Evolutionary conservation across 129 eudicot genomes (phyloP).

Genomic region (Flaveria trinervia): DNA sequence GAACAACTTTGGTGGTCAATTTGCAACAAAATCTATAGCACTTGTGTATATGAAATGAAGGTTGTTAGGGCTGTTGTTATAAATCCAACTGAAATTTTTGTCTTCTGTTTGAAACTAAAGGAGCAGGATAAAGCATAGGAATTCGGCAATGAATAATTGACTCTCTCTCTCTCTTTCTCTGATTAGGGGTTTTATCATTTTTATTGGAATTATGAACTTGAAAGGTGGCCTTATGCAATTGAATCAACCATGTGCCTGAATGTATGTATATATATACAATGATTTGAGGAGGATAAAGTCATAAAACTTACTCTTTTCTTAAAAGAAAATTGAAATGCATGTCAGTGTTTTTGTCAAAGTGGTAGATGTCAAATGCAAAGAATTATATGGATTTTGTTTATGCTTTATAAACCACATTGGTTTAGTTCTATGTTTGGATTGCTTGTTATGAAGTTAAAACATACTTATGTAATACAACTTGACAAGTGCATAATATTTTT

Average conservation of each 20-base stretch:
- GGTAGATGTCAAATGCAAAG: background rate
- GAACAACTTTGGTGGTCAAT: background rate
- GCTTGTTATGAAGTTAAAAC: background rate
- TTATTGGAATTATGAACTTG: background rate
- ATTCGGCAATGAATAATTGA: background rate
- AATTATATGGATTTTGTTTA: background rate
- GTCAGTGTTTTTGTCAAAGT: too few relatives aligned
- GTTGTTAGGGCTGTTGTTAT: background rate
- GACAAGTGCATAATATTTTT: background rate
- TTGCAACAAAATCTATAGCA: background rate
- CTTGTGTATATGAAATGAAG: conserved; percentile 13
- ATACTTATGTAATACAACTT: background rate
- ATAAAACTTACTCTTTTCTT: background rate
- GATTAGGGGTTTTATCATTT: too few relatives aligned
- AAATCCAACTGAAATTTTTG: background rate
- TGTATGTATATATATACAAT: background rate
- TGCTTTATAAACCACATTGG: background rate
- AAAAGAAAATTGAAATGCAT: background rate
- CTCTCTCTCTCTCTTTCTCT: background rate
- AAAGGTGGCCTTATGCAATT: background rate
- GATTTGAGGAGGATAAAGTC: background rate
- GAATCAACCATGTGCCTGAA: background rate
- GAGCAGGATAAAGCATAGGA: background rate
- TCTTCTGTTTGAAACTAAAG: conserved; percentile 2
- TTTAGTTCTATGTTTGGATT: background rate